Conservation (phyloP, 1,139 yeast genomes). For the Kurtzmaniella quercitrusa region DNA sequence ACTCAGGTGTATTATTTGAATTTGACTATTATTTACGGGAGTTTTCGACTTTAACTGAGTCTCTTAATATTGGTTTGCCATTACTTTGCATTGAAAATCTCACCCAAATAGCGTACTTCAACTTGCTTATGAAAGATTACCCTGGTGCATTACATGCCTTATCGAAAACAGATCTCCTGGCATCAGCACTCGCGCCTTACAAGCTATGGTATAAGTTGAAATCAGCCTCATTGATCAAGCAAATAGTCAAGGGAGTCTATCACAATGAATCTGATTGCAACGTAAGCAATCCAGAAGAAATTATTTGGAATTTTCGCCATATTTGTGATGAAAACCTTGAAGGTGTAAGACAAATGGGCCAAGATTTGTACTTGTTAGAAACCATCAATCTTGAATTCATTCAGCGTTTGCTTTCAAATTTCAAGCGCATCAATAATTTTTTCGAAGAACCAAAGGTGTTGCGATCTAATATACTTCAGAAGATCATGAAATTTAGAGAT, state of each 20-base stretch:
- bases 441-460: background rate
- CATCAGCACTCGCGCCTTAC: background rate
- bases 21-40: slow-evolving; percentile 48
- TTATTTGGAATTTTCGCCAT: background rate
- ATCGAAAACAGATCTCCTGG: background rate
- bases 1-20: slow-evolving; percentile 53
- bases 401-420: background rate
- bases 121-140: slow-evolving; percentile 11
- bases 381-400: background rate
- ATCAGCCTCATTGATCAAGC: background rate
- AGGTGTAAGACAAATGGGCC: background rate
- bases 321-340: background rate
- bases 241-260: background rate
- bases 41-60: slow-evolving; percentile 29
- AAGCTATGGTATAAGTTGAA: background rate
- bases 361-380: background rate
- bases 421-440: background rate
- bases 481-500: background rate
- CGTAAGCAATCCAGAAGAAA: background rate
- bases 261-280: background rate
- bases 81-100: slow-evolving; percentile 23
- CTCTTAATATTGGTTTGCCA: slow-evolving; percentile 19
- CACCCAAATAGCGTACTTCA: slow-evolving; percentile 16
- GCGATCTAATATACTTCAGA: background rate
- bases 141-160: background rate